phyloP scores from a whole-genome alignment of 371 early-diverging fungal species.

The Amoeboradix gromovi region DNA sequence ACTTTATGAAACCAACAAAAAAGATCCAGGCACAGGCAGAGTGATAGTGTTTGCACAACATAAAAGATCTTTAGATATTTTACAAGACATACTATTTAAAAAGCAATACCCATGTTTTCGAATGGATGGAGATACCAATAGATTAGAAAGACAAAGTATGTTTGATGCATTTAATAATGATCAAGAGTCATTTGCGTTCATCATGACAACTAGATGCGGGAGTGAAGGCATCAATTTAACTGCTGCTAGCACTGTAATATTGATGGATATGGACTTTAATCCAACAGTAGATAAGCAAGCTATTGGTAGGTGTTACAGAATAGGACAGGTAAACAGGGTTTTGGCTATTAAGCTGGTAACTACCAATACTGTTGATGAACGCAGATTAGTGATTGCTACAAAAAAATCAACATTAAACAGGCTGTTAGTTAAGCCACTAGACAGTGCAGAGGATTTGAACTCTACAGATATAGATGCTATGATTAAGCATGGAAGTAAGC shows the following conservation, averaged over 20 bases:
- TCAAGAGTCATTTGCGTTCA: constrained; percentile 53
- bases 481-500: neutral
- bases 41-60: neutral
- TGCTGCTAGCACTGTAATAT: constrained; percentile 77
- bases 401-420: neutral
- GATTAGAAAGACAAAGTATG: constrained; percentile 40
- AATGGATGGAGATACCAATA: constrained; percentile 8
- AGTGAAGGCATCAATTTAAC: constrained; percentile 90
- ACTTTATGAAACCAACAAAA: neutral
- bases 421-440: neutral
- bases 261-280: constrained; percentile 90
- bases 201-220: constrained; percentile 69
- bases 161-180: constrained; percentile 58
- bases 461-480: neutral
- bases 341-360: constrained; percentile 6
- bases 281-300: constrained; percentile 91
- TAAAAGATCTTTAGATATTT: neutral
- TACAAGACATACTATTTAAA: neutral
- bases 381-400: neutral
- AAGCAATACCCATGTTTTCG: constrained; percentile 5
- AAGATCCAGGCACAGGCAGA: no score
- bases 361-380: constrained; percentile 6
- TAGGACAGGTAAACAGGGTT: constrained; percentile 82
- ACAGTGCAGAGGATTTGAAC: neutral
- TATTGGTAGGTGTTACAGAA: constrained; percentile 67